Evolutionary conservation across 1,139 yeast genomes (phyloP), one percentile per base, ranked within the genome.

Genomic region (Kodamaea alishanica): DNA sequence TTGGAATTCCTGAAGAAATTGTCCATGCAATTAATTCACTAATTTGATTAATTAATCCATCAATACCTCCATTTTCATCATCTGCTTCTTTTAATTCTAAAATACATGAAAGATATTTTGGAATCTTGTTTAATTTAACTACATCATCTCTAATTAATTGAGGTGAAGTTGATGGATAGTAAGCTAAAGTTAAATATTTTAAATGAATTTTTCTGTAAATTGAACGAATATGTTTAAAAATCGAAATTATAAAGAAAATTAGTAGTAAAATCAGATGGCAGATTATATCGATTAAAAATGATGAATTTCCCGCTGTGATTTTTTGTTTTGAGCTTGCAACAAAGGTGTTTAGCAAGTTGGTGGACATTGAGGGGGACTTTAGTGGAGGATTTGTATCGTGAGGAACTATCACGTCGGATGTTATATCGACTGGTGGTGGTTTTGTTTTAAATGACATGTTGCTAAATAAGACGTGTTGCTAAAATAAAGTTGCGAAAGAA

Each of bases 21-120:
- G 89, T 75, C 99, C 99, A 92, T 4, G 95, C 83, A 0, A 81
- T 73, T 33, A 90, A 54, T 55, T 89, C 96, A 40, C 92, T 77
- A 15, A 84, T 74, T 52, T 87, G 87, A 50, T 76, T 79, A 52
- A 90, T 69, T 33, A 94, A 69, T 0, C 95, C 96, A 44, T 84
- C 90, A 33, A 84, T 62, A 2, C 97, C 97, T 23, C 95, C 96
- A 43, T 86, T 89, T 55, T 85, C 94, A 49, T 83, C 92, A 44
- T 82, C 85, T 39, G 80, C 89, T 33, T 83, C 77, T 52, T 79
- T 79, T 55, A 82, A 73, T 48, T 78, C 81, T 44, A 92, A 63
- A 11, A 92, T 79, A 26, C 86, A 79, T 8, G 95, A 84, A 22
- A 92, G 53, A 39, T 85, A 74, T 46, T 74, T 75, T 3, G 99